Evolutionary conservation across 2,329 filamentous ascomycete genomes (phyloP).

Genomic region (Cryphonectria nitschkei): DNA sequence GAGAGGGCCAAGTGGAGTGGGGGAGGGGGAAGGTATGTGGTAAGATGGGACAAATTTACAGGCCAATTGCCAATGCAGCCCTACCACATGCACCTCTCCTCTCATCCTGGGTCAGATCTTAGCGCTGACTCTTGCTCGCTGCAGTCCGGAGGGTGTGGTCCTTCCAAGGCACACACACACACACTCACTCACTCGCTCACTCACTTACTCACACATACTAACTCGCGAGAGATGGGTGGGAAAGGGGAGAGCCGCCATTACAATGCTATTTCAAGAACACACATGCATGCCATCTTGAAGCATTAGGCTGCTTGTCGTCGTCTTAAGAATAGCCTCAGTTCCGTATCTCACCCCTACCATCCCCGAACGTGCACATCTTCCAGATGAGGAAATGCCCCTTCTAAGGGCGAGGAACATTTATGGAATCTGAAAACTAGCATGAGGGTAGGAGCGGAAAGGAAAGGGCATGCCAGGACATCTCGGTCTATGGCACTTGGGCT

Average conservation of each 20-base stretch:
- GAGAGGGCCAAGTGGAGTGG: not conserved
- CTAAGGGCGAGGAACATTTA: not conserved
- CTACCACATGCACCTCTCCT: slow-evolving; percentile 3
- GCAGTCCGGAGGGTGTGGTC: not conserved
- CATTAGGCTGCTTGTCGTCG: not conserved
- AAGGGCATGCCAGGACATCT: too few species aligned
- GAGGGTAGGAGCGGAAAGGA: too few species aligned
- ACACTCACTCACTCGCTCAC: too few species aligned
- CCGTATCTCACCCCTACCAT: not conserved
- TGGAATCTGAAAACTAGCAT: not conserved
- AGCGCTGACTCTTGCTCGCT: slow-evolving; percentile 4
- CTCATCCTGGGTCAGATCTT: slow-evolving; percentile 11
- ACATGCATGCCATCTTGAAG: not conserved
- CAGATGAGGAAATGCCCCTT: not conserved
- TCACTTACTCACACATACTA: too few species aligned
- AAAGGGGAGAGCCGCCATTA: not conserved
- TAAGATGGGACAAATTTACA: not conserved
- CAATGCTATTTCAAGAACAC: not conserved
- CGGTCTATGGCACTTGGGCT: too few species aligned
- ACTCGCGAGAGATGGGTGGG: not conserved
- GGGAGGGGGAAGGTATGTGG: not conserved
- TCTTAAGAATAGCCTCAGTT: not conserved
- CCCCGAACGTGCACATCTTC: not conserved
- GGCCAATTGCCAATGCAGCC: slow-evolving; percentile 1
- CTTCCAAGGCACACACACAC: not conserved